A percentile compares a stretch with the other conserved stretches of the same genome.
Conservation (phyloP, 352 stramenopile species). For the Phytophthora nicotianae region DNA sequence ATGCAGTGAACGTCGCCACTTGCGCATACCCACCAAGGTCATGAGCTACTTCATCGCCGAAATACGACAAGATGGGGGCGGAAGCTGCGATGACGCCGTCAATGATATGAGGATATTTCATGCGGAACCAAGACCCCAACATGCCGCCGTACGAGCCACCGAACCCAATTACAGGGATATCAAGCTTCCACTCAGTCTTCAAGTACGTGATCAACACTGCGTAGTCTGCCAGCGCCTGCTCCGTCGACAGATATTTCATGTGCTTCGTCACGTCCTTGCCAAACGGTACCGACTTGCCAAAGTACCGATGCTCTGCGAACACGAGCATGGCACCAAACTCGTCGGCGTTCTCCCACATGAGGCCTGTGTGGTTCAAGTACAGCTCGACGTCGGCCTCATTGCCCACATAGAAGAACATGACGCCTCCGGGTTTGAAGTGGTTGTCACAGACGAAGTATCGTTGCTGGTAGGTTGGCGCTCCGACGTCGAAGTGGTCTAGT, state of each 20-base stretch:
- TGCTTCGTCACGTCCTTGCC: slow-evolving; percentile 67
- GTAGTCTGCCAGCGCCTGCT: slow-evolving; percentile 86
- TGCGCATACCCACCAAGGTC: slow-evolving; percentile 55
- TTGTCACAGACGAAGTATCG: slow-evolving; percentile 91
- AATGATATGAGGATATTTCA: slow-evolving; percentile 80
- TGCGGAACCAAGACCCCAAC: slow-evolving; percentile 72
- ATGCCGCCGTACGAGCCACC: slow-evolving; percentile 83
- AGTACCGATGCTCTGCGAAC: slow-evolving; percentile 97
- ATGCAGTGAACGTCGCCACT: slow-evolving; percentile 77
- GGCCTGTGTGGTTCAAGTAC: slow-evolving; percentile 95
- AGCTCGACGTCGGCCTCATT: slow-evolving; percentile 96
- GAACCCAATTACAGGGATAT: slow-evolving; percentile 70
- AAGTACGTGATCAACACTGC: slow-evolving; percentile 60
- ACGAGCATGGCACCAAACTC: slow-evolving; percentile 93
- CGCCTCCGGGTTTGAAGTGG: slow-evolving; percentile 58
- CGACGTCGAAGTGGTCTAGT: slow-evolving; percentile 77
- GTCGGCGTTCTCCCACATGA: slow-evolving; percentile 96
- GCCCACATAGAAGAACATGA: slow-evolving; percentile 95
- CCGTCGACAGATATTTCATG: slow-evolving; percentile 78
- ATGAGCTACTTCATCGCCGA: slow-evolving; percentile 57
- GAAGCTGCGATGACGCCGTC: slow-evolving; percentile 69
- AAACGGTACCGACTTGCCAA: slow-evolving; percentile 92
- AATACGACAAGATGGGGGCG: slow-evolving; percentile 63
- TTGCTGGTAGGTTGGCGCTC: slow-evolving; percentile 72
- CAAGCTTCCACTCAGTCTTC: slow-evolving; percentile 47